phyloP scores from a whole-genome alignment of 306 rosid genomes.

The Dicorynia guianensis region DNA sequence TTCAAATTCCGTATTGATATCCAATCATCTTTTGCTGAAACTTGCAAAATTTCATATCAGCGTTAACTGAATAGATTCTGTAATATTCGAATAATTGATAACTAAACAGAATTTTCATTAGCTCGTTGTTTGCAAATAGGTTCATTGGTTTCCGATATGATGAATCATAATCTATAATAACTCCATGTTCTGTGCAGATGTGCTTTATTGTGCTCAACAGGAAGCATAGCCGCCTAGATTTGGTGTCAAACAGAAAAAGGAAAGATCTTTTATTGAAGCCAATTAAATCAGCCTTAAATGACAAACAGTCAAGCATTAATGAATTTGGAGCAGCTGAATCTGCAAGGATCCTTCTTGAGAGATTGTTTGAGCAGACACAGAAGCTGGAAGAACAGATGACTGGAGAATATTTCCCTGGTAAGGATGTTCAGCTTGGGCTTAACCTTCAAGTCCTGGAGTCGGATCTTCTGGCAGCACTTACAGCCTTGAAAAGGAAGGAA shows the following conservation, averaged over 20 bases:
- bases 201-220: conserved; percentile 50
- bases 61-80: not conserved
- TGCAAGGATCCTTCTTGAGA: conserved; percentile 82
- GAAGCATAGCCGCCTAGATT: conserved; percentile 47
- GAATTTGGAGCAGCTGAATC: conserved; percentile 73
- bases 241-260: conserved; percentile 32
- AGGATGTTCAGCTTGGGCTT: conserved; percentile 53
- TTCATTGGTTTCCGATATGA: not conserved
- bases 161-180: conserved; percentile 20
- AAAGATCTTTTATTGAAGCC: conserved; percentile 45
- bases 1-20: not conserved
- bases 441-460: conserved; percentile 72
- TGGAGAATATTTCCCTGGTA: conserved; percentile 46
- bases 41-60: not conserved
- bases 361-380: conserved; percentile 84
- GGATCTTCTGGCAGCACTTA: conserved; percentile 73
- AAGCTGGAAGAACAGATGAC: conserved; percentile 67
- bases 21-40: not conserved
- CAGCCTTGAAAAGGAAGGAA: conserved; percentile 74
- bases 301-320: conserved; percentile 48
- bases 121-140: not conserved
- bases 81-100: not conserved
- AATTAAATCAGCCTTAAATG: conserved; percentile 57
- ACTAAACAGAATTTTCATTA: not conserved
- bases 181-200: conserved; percentile 55